phyloP scores from a whole-genome alignment of 2,329 filamentous ascomycete genomes.

The Lasiodiplodia citricola region DNA sequence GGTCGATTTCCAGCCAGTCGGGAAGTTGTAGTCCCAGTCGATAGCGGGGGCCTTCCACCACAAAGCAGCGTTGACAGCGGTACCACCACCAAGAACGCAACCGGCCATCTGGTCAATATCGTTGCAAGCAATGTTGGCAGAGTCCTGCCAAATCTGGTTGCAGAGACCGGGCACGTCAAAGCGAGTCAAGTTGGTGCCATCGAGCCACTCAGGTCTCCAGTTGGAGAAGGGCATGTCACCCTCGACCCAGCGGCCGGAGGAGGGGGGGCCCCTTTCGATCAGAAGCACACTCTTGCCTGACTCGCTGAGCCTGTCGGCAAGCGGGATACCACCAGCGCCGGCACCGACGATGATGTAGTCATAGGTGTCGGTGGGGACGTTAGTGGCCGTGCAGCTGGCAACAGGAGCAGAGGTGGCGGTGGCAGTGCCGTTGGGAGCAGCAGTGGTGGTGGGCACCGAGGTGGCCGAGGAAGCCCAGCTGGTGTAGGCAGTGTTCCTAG shows the following conservation, averaged over 20 bases:
- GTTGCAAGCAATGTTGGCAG: constrained; percentile 67
- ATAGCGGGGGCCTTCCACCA: constrained; percentile 69
- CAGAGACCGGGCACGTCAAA: constrained; percentile 75
- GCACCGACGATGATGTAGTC: constrained; percentile 70
- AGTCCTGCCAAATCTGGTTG: constrained; percentile 72
- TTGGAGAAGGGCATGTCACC: constrained; percentile 51
- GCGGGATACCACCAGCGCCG: constrained; percentile 67
- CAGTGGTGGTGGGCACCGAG: constrained; percentile 51
- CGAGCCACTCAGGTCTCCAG: constrained; percentile 57
- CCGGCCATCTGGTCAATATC: constrained; percentile 77
- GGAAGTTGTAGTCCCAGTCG: constrained; percentile 77
- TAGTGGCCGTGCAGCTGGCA: constrained; percentile 43
- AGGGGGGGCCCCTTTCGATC: constrained; percentile 56
- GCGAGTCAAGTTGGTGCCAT: constrained; percentile 67
- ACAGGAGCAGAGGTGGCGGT: constrained; percentile 38
- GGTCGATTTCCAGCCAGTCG: constrained; percentile 69
- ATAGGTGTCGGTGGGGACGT: constrained; percentile 53
- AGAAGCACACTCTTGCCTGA: constrained; percentile 69
- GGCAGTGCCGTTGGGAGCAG: constrained; percentile 36
- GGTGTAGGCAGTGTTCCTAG: constrained; percentile 52
- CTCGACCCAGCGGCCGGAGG: constrained; percentile 69
- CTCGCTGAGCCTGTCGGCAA: constrained; percentile 66
- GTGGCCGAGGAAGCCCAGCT: constrained; percentile 43
- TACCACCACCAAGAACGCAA: constrained; percentile 71
- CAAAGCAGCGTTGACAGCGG: constrained; percentile 70